Evolutionary conservation across 2,329 filamentous ascomycete genomes (phyloP).

Genomic region (Nemania bipapillata): DNA sequence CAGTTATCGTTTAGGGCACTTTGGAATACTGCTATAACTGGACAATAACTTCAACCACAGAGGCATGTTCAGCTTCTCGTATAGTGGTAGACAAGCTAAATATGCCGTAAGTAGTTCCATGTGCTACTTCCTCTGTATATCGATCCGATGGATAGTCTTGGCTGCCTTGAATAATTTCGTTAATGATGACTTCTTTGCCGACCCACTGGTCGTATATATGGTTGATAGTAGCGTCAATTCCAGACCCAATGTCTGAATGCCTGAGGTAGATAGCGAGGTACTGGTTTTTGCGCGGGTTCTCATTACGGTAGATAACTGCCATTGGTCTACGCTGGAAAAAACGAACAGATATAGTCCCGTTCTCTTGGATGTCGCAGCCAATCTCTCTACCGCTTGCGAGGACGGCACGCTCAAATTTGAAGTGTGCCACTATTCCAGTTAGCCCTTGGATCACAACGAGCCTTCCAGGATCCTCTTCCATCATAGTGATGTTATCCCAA

Average conservation of each 20-base stretch:
- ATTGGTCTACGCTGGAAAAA: not conserved
- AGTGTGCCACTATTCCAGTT: not conserved
- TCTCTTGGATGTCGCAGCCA: conserved; percentile 12
- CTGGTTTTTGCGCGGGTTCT: not conserved
- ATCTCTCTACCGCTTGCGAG: not conserved
- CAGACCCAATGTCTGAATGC: not conserved
- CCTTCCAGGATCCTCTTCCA: conserved; percentile 13
- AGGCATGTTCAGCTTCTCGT: conserved; percentile 23
- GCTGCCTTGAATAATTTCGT: not conserved
- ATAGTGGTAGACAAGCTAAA: conserved; percentile 4
- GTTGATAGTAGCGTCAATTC: conserved; percentile 1
- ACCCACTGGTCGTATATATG: not conserved
- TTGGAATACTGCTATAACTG: not conserved
- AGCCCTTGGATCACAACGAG: conserved; percentile 14
- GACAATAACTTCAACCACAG: not conserved
- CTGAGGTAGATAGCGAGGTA: conserved; percentile 5
- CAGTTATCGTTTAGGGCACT: not conserved
- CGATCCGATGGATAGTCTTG: not conserved
- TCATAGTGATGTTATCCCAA: not conserved
- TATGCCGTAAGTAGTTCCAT: not conserved
- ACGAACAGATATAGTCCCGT: conserved; percentile 16
- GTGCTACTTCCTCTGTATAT: not conserved
- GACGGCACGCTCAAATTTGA: not conserved
- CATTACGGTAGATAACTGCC: conserved; percentile 6
- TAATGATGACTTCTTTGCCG: not conserved